Evolutionary conservation across 345 rosid genomes (phyloP).

Genomic region (Heritiera littoralis): DNA sequence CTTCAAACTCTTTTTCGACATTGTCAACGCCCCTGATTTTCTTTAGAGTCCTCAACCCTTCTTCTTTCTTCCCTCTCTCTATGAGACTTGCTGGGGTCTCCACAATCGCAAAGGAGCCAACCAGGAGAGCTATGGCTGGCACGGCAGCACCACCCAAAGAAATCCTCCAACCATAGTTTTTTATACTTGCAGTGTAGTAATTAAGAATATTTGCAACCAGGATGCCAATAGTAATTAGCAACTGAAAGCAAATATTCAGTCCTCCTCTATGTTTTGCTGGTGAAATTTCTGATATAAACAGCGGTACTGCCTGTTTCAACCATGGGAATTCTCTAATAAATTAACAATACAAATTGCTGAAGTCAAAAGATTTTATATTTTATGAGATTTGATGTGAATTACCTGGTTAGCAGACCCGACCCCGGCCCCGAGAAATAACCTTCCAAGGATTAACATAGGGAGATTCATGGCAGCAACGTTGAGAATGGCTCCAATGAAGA

Average conservation of each 20-base stretch:
- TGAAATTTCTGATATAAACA: slow-evolving; percentile 80
- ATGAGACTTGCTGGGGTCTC: slow-evolving; percentile 74
- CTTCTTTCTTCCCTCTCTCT: slow-evolving; percentile 49
- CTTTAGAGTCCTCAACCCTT: slow-evolving; percentile 38
- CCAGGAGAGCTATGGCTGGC: slow-evolving; percentile 55
- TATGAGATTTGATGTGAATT: background rate
- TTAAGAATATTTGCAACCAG: slow-evolving; percentile 53
- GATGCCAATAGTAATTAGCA: slow-evolving; percentile 72
- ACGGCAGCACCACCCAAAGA: slow-evolving; percentile 66
- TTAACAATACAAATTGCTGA: background rate
- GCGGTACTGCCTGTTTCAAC: slow-evolving; percentile 44
- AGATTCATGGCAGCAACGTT: slow-evolving; percentile 44
- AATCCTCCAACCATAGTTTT: slow-evolving; percentile 59
- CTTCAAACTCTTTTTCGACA: slow-evolving; percentile 46
- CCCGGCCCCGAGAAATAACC: slow-evolving; percentile 63
- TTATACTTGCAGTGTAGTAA: slow-evolving; percentile 37
- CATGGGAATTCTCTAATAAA: background rate
- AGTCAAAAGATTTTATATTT: background rate
- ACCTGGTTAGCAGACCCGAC: slow-evolving; percentile 85
- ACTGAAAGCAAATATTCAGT: slow-evolving; percentile 62
- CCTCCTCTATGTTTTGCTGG: slow-evolving; percentile 67
- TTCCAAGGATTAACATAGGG: slow-evolving; percentile 56
- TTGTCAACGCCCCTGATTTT: slow-evolving; percentile 61
- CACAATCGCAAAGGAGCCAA: slow-evolving; percentile 57
- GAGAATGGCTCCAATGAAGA: slow-evolving; percentile 55